These are phyloP conservation scores for Pulveroboletus frians DNA, from an alignment of 768 basidiomycete species.

Conservation along the genomic window DNA sequence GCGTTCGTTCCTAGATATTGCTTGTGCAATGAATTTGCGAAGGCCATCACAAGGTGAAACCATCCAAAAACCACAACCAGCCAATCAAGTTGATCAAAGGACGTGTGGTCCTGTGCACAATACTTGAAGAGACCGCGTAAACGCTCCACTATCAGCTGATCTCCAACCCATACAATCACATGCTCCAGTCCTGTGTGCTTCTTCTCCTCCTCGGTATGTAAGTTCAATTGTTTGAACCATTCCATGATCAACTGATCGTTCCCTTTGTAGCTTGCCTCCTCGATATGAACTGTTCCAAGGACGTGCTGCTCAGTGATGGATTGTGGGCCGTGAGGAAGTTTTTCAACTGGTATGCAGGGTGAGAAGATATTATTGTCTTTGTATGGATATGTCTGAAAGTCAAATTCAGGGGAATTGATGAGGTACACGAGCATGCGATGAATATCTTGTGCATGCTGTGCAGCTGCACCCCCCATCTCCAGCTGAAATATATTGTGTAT, in stretches of 20 bases:
- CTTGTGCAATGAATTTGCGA: too few species aligned
- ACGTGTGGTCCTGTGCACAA: background rate
- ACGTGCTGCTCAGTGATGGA: constrained; percentile 32
- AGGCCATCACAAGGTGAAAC: too few species aligned
- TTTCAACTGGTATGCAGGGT: constrained; percentile 17
- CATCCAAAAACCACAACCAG: too few species aligned
- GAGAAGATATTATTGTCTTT: constrained; percentile 14
- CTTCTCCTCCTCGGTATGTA: constrained; percentile 20
- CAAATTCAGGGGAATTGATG: constrained; percentile 26
- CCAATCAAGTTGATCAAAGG: too few species aligned
- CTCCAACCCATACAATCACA: constrained; percentile 33
- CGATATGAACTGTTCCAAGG: constrained; percentile 32
- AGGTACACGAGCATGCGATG: constrained; percentile 27
- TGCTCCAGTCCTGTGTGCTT: constrained; percentile 16
- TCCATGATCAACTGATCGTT: constrained; percentile 25
- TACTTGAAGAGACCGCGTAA: constrained; percentile 33
- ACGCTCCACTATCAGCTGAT: constrained; percentile 36
- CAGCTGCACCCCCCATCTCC: background rate
- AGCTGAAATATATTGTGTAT: background rate
- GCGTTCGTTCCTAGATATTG: too few species aligned
- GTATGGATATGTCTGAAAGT: background rate
- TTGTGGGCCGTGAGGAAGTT: constrained; percentile 26
- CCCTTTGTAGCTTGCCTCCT: constrained; percentile 39
- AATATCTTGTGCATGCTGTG: background rate
- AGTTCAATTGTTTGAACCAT: background rate